Evolutionary conservation across 148 eudicot genomes (phyloP).

Genomic region (Polygonum maritimum): DNA sequence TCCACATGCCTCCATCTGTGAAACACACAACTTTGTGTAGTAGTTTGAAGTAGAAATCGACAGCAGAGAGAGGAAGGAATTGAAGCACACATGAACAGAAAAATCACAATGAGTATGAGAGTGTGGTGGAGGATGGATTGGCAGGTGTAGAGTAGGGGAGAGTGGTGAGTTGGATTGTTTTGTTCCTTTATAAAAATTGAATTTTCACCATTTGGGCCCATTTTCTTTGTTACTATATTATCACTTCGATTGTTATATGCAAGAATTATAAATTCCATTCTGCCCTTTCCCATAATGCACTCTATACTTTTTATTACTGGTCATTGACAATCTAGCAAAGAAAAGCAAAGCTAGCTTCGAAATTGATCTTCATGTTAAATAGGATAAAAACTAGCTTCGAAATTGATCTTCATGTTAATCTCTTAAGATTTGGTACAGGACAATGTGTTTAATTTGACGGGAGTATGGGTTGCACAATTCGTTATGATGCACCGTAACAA

Average conservation of each 20-base stretch:
- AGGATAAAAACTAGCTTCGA: too few species aligned
- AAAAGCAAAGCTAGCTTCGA: too few species aligned
- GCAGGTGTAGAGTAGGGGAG: conserved; percentile 3
- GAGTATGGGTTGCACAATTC: too few species aligned
- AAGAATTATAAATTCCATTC: not conserved
- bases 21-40: not conserved
- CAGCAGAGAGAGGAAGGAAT: not conserved
- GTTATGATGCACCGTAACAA: too few species aligned
- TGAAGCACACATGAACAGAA: not conserved
- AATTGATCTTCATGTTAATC: too few species aligned
- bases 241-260: not conserved
- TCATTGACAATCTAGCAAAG: too few species aligned
- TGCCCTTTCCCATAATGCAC: not conserved
- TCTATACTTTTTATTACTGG: not conserved
- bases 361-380: too few species aligned
- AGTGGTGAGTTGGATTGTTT: conserved; percentile 7
- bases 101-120: not conserved
- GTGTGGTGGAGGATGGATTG: not conserved
- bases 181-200: conserved; percentile 6
- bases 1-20: conserved; percentile 5
- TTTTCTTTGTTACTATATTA: not conserved
- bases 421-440: too few species aligned
- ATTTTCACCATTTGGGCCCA: not conserved
- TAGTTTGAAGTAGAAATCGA: not conserved
- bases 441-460: too few species aligned